These are phyloP conservation scores for Strobilomyces dryophilus DNA, from an alignment of 768 basidiomycete genomes.

Conservation along the genomic window DNA sequence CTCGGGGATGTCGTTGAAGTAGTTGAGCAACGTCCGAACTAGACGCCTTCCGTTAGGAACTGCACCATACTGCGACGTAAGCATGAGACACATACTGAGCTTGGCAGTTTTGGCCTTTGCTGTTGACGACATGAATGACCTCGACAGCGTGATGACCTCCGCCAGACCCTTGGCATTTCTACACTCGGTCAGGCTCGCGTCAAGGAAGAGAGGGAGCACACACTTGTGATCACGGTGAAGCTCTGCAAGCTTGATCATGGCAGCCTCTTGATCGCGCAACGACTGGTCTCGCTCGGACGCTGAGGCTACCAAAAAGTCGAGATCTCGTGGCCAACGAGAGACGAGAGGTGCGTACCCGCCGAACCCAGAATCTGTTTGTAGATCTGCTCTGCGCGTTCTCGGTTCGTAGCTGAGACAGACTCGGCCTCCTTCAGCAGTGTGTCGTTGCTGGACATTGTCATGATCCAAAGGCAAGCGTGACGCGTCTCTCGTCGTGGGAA, in stretches of 20 bases:
- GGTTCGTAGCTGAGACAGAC: slow-evolving; percentile 40
- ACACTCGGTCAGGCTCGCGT: slow-evolving; percentile 2
- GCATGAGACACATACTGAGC: slow-evolving; percentile 53
- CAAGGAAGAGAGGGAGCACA: slow-evolving; percentile 19
- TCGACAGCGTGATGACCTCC: slow-evolving; percentile 77
- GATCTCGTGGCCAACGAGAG: background rate
- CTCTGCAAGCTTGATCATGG: slow-evolving; percentile 81
- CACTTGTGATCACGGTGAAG: slow-evolving; percentile 85
- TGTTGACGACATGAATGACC: slow-evolving; percentile 87
- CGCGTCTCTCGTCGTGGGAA: slow-evolving; percentile 27
- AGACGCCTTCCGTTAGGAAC: background rate
- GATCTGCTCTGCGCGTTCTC: slow-evolving; percentile 63
- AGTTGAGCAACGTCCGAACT: slow-evolving; percentile 94
- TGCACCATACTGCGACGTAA: background rate
- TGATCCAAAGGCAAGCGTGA: slow-evolving; percentile 8
- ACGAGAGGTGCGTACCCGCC: slow-evolving; percentile 24
- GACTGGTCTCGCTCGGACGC: slow-evolving; percentile 48
- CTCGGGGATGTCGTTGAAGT: slow-evolving; percentile 76
- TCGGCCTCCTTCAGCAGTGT: slow-evolving; percentile 46
- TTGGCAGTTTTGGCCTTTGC: slow-evolving; percentile 98
- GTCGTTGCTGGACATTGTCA: slow-evolving; percentile 23
- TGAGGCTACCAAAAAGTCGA: slow-evolving; percentile 18
- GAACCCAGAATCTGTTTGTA: slow-evolving; percentile 65
- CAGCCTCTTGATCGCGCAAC: slow-evolving; percentile 78
- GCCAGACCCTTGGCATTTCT: slow-evolving; percentile 86